Evolutionary conservation across 2,329 filamentous ascomycete genomes (phyloP).

Genomic region (Venturia carpophila): DNA sequence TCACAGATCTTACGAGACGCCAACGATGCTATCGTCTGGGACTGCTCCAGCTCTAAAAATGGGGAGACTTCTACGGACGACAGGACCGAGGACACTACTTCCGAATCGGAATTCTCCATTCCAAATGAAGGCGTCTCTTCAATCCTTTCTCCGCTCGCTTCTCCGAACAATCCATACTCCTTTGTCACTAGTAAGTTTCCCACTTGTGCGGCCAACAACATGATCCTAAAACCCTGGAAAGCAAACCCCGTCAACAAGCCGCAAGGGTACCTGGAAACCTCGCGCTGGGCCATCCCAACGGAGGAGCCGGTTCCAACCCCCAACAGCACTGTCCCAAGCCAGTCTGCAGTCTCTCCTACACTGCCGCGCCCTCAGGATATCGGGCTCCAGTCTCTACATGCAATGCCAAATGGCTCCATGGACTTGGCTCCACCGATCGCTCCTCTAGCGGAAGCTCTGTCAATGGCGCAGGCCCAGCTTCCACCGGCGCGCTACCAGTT

Average conservation of each 20-base stretch:
- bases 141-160: neutral
- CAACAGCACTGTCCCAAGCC: neutral
- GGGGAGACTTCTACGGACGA: neutral
- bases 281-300: neutral
- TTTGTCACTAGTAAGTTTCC: conserved; percentile 4
- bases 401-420: neutral
- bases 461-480: neutral
- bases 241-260: neutral
- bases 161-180: neutral
- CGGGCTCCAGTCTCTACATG: neutral
- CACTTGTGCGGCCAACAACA: neutral
- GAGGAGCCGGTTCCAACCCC: neutral
- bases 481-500: neutral
- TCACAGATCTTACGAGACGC: neutral
- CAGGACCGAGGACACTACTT: neutral
- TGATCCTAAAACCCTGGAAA: neutral
- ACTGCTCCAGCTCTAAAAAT: neutral
- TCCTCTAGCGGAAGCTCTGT: neutral
- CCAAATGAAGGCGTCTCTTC: neutral
- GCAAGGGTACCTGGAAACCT: neutral
- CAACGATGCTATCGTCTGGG: neutral
- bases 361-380: neutral
- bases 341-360: neutral
- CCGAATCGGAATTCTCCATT: neutral
- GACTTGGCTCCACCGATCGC: neutral